Conservation (phyloP, 2,329 filamentous ascomycete genomes). For the Fusarium incarnatum region DNA sequence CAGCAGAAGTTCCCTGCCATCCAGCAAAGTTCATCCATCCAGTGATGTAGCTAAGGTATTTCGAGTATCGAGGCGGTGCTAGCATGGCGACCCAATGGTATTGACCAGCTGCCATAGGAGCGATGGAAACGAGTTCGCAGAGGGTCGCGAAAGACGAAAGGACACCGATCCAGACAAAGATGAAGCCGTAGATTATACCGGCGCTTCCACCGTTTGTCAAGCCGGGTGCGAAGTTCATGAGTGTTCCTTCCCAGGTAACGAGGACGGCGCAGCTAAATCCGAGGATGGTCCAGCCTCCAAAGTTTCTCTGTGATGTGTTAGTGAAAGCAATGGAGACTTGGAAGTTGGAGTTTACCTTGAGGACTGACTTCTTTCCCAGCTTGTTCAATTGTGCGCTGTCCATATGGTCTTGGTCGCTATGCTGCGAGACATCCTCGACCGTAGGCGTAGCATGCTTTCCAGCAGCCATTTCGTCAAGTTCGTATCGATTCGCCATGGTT, state of each 20-base stretch:
- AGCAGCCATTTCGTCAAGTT: constrained; percentile 13
- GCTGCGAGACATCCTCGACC: constrained; percentile 5
- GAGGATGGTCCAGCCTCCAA: constrained; percentile 43
- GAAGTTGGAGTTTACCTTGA: not conserved
- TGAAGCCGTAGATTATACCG: constrained; percentile 63
- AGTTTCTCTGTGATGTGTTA: constrained; percentile 36
- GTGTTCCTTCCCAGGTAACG: constrained; percentile 45
- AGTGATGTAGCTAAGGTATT: constrained; percentile 49
- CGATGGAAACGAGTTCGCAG: constrained; percentile 42
- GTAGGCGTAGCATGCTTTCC: constrained; percentile 20
- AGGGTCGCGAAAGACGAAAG: constrained; percentile 42
- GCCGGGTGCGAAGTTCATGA: constrained; percentile 45
- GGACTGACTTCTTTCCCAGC: constrained; percentile 19
- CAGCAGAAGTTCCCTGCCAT: constrained; percentile 45
- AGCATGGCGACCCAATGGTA: constrained; percentile 45
- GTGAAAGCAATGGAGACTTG: too few species aligned
- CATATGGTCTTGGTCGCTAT: constrained; percentile 34
- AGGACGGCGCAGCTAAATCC: constrained; percentile 46
- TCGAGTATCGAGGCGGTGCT: constrained; percentile 36
- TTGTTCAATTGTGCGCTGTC: constrained; percentile 40
- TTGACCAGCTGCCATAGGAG: constrained; percentile 40
- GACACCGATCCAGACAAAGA: constrained; percentile 63
- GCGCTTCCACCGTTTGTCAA: constrained; percentile 42
- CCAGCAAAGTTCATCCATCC: constrained; percentile 45
- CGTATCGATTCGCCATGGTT: constrained; percentile 6